These are phyloP conservation scores for Prunus mira DNA, from an alignment of 306 rosid genomes.

Conservation along the genomic window DNA sequence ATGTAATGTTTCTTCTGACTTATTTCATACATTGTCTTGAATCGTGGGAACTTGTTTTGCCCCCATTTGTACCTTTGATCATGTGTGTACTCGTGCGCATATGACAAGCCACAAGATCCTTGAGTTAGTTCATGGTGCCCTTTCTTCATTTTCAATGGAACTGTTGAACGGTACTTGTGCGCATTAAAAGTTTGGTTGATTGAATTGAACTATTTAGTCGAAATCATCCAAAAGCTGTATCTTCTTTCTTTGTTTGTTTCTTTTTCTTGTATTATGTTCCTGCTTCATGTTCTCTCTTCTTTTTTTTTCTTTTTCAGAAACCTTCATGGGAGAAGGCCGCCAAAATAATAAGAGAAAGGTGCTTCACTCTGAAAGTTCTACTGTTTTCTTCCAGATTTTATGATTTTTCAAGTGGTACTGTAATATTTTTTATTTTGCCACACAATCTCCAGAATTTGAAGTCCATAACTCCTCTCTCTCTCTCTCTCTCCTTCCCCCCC, in stretches of 20 bases:
- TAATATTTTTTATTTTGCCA: neutral
- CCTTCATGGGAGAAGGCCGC: slow-evolving; percentile 98
- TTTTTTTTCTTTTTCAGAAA: slow-evolving; percentile 54
- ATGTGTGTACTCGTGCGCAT: neutral
- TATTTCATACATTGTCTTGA: neutral
- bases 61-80: neutral
- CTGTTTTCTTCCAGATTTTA: slow-evolving; percentile 21
- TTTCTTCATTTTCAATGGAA: neutral
- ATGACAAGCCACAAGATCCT: neutral
- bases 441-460: slow-evolving; percentile 11
- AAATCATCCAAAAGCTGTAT: slow-evolving; percentile 6
- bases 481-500: neutral
- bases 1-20: neutral
- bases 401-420: neutral
- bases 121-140: neutral
- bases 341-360: slow-evolving; percentile 79
- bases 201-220: neutral
- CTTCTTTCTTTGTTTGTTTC: neutral
- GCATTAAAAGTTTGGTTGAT: neutral
- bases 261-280: neutral
- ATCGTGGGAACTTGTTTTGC: neutral
- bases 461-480: neutral
- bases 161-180: neutral
- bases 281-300: slow-evolving; percentile 18
- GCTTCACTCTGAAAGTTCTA: slow-evolving; percentile 24